Percentiles rank a stretch among this genome's conserved stretches.
Conservation (phyloP, 129 eudicot genomes). For the Pseudognaphalium luteoalbum region DNA sequence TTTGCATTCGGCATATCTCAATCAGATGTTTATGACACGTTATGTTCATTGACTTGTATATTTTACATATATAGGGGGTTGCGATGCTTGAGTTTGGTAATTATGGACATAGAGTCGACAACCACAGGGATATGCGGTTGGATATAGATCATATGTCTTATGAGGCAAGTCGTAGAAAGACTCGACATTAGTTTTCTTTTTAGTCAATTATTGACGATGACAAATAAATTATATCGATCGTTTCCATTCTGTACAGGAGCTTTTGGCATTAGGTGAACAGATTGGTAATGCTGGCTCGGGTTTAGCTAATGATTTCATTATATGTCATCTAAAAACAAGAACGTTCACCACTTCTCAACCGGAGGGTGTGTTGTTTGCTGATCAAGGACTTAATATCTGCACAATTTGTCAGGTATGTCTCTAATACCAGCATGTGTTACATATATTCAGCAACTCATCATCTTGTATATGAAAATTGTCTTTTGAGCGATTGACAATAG, state of each 20-base stretch:
- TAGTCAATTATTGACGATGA: neutral
- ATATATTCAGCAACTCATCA: neutral
- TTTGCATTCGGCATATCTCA: neutral
- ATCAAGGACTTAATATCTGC: conserved; percentile 58
- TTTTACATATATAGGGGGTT: conserved; percentile 48
- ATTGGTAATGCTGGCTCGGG: conserved; percentile 82
- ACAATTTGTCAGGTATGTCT: conserved; percentile 75
- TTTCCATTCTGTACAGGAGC: conserved; percentile 55
- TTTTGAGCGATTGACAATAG: neutral
- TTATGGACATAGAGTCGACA: conserved; percentile 61
- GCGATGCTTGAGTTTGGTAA: conserved; percentile 61
- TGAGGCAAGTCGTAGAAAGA: conserved; percentile 57
- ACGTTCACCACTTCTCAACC: conserved; percentile 36
- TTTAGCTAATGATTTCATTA: conserved; percentile 60
- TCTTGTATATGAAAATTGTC: neutral
- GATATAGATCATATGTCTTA: conserved; percentile 98
- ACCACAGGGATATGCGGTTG: conserved; percentile 92
- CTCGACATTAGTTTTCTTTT: neutral
- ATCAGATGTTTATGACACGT: neutral
- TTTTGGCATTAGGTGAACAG: conserved; percentile 92
- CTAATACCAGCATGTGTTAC: neutral
- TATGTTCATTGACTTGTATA: neutral
- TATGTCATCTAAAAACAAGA: conserved; percentile 50
- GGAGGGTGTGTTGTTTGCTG: conserved; percentile 38
- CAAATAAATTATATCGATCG: neutral